A percentile compares a stretch with the other conserved stretches of the same genome.
These are phyloP conservation scores for Phaeomoniella chlamydospora DNA, from an alignment of 2,329 filamentous ascomycete species.

Conservation along the genomic window DNA sequence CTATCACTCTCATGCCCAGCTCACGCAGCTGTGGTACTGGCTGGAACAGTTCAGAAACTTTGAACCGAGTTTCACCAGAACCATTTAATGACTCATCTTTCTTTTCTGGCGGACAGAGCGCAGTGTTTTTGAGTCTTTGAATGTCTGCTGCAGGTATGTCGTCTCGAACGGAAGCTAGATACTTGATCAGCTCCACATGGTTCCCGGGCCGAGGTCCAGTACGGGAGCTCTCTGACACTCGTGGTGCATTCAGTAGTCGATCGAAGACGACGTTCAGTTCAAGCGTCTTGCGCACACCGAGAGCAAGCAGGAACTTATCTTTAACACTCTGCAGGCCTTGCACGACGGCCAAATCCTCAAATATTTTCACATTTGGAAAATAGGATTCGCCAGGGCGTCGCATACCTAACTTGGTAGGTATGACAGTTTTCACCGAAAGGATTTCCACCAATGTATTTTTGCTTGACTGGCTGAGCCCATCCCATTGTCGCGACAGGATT, in stretches of 20 bases:
- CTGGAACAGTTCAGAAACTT: conserved; percentile 66
- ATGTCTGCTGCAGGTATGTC: conserved; percentile 81
- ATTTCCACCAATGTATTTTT: conserved; percentile 52
- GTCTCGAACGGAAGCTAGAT: conserved; percentile 73
- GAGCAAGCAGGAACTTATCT: conserved; percentile 69
- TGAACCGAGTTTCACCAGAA: conserved; percentile 43
- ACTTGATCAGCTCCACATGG: conserved; percentile 87
- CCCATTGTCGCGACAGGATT: conserved; percentile 81
- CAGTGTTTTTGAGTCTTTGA: conserved; percentile 59
- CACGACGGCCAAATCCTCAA: conserved; percentile 81
- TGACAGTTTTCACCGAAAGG: conserved; percentile 55
- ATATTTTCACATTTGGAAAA: conserved; percentile 84
- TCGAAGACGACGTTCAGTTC: conserved; percentile 90
- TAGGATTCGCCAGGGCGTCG: conserved; percentile 72
- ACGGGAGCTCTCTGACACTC: conserved; percentile 23
- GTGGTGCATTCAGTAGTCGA: conserved; percentile 47
- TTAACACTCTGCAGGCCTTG: conserved; percentile 65
- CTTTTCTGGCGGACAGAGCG: conserved; percentile 68
- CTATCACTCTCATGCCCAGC: conserved; percentile 60
- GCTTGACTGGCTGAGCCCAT: conserved; percentile 52
- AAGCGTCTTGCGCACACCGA: conserved; percentile 90
- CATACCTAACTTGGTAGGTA: conserved; percentile 89
- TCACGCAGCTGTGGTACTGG: conserved; percentile 56
- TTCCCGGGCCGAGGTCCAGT: conserved; percentile 38
- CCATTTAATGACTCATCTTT: conserved; percentile 36